Evolutionary conservation across 2,329 filamentous ascomycete genomes (phyloP), one percentile per base, ranked within the genome.

Genomic region (Didymella lethalis): DNA sequence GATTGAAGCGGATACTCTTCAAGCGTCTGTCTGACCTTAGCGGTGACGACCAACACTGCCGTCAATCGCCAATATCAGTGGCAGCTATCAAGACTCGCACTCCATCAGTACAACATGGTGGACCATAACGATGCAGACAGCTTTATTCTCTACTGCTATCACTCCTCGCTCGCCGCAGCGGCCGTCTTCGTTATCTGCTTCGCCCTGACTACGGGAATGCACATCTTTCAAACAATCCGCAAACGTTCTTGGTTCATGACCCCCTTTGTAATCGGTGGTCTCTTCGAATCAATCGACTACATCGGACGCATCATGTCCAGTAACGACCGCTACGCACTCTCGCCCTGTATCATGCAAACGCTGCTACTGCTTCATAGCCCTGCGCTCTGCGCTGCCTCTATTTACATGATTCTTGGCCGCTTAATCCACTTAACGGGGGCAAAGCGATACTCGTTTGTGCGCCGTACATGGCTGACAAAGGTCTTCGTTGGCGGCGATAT

Each of bases 281-380:
- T 80, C 7, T 84, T 85, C 60, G 82, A 86, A 68, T 68, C 72
- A 0, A 70, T 85, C 26, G 84, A 83, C 10, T 86, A 85, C 58
- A 66, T 82, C 14, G 81, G 79, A 2, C 80, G 84, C 48, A 78
- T 79, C 1, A 67, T 73, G 2, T 77, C 77, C 2, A 23, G 45
- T 1, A 63, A 79, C 12, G 80, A 75, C 59, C 31, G 57, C 26
- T 64, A 57, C 54, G 57, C 77, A 1, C 61, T 77, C 2, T 66
- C 65, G 0, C 75, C 77, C 0, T 83, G 78, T 67, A 77, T 81
- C 49, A 70, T 83, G 56, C 77, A 82, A 59, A 74, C 71, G 18
- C 57, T 82, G 23, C 72, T 82, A 25, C 65, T 82, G 46, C 77
- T 83, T 16, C 69, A 83, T 40, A 79, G 76, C 0, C 81, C 81